Base-by-base conservation (phyloP, 2,329 filamentous ascomycete species). In the Botryotinia globosa region DNA sequence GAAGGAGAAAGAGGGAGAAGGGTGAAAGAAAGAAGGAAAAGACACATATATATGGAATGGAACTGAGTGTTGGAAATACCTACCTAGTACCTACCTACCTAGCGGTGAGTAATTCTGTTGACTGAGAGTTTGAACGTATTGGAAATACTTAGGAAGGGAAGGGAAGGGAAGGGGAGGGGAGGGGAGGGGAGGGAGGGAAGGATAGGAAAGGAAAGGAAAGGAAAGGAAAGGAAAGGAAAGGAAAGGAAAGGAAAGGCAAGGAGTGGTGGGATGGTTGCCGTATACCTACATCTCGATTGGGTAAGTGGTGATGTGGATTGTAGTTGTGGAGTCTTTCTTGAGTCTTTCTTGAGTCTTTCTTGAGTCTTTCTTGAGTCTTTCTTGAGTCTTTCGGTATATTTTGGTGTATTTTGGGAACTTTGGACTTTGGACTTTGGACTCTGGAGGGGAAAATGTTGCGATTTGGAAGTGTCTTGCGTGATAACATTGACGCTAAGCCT, bases 391-490 rank as follows among this genome's bases (percentile, higher is more conserved):
- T n/a, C n/a, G n/a, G n/a, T n/a, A n/a, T n/a, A n/a, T n/a, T n/a
- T n/a, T n/a, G n/a, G n/a, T n/a, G n/a, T n/a, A 37, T 4, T 48
- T 48, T 37, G 44, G 32, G n/a, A 18, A 37, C 18, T 37, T 48
- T 37, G 44, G 44, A 51, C 18, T 45, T 22, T 20, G 44, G 44
- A 45, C 39, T 39, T 39, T 39, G 39, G 1, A 51, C 18, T 20
- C 7, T 20, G 44, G 44, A 48, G 63, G 32, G 29, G 62, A 54
- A 67, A 54, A 67, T 67, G 64, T 67, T 67, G 64, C 64, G 45
- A 67, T 67, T 42, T 67, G 48, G 64, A 42, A 5, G 7, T 32
- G 56, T 67, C 64, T 67, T 56, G 64, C 64, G 64, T 67, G 64
- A 67, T 67, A 42, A 67, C n/a, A 20, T 14, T 39, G 25, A 42